Percentiles rank a stretch among this genome's conserved stretches.
Evolutionary conservation across 2,329 filamentous ascomycete species (phyloP).

Genomic region (Scytalidium sp.): DNA sequence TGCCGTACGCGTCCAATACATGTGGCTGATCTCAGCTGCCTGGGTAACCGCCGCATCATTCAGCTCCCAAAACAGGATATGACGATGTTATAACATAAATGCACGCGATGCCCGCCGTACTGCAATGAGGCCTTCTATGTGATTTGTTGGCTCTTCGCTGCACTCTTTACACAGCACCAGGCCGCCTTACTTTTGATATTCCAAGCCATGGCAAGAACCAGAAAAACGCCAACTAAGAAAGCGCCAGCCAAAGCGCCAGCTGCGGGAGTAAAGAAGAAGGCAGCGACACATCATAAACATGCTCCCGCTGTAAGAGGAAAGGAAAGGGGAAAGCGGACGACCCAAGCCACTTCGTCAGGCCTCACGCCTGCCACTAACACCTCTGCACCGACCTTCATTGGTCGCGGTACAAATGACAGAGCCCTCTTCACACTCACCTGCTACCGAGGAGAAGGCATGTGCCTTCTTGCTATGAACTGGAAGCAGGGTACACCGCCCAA

Average conservation of each 20-base stretch:
- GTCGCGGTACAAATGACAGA: constrained; percentile 12
- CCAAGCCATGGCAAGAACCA: constrained; percentile 7
- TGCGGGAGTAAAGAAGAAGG: constrained; percentile 4
- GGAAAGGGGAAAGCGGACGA: constrained; percentile 3
- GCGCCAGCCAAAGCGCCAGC: background rate
- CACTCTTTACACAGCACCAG: too few species aligned
- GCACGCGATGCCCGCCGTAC: too few species aligned
- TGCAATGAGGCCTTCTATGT: too few species aligned
- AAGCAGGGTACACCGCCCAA: constrained; percentile 14
- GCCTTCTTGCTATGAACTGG: constrained; percentile 19
- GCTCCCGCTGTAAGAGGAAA: constrained; percentile 4
- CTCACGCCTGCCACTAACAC: constrained; percentile 13
- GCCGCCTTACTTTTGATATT: too few species aligned
- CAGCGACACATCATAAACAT: too few species aligned
- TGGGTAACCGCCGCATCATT: too few species aligned
- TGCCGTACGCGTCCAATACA: too few species aligned
- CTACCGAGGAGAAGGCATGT: constrained; percentile 19
- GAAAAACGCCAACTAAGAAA: constrained; percentile 5
- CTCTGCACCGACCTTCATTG: constrained; percentile 14
- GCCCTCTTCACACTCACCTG: constrained; percentile 16
- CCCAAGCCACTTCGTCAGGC: background rate
- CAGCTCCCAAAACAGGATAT: too few species aligned
- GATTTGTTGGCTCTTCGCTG: too few species aligned
- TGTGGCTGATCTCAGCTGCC: too few species aligned
- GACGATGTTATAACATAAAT: too few species aligned